A percentile compares a stretch with the other conserved stretches of the same genome.
phyloP scores from a whole-genome alignment of 768 basidiomycete species.

The Suillus brevipes region DNA sequence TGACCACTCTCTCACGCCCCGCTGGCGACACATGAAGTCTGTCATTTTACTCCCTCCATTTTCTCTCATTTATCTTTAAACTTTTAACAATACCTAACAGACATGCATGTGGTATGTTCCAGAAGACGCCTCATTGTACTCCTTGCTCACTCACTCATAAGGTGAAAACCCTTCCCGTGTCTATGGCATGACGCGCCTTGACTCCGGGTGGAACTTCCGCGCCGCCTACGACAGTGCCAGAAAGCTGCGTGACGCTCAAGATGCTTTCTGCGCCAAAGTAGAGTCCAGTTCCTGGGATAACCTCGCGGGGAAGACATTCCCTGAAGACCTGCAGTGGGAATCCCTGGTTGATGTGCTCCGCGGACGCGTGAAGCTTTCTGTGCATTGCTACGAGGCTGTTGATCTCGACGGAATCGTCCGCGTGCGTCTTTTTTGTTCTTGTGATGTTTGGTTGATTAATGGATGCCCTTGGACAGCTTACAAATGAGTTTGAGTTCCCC shows the following conservation, averaged over 20 bases:
- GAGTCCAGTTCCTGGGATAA: slow-evolving; percentile 44
- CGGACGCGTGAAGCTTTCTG: slow-evolving; percentile 60
- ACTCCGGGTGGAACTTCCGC: slow-evolving; percentile 75
- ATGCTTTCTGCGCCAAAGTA: slow-evolving; percentile 66
- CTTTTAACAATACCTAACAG: slow-evolving; percentile 18
- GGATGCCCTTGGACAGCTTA: slow-evolving; percentile 43
- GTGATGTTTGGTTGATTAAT: not conserved
- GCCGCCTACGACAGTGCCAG: slow-evolving; percentile 78
- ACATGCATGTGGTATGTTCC: slow-evolving; percentile 42
- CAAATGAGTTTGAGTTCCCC: slow-evolving; percentile 83
- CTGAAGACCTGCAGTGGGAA: slow-evolving; percentile 73
- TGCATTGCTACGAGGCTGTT: slow-evolving; percentile 53
- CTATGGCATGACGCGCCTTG: slow-evolving; percentile 66
- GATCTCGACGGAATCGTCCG: slow-evolving; percentile 74
- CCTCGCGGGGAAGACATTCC: slow-evolving; percentile 41
- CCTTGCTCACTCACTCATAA: not conserved
- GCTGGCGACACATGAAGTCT: slow-evolving; percentile 33
- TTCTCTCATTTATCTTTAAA: not conserved
- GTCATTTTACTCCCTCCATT: slow-evolving; percentile 1
- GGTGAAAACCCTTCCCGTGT: slow-evolving; percentile 36
- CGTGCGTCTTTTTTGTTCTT: slow-evolving; percentile 32
- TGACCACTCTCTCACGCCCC: slow-evolving; percentile 19
- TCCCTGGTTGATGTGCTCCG: slow-evolving; percentile 75
- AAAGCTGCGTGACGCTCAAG: slow-evolving; percentile 66
- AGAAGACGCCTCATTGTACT: not conserved